Conservation (phyloP, 495 filamentous ascomycete species). For the Acidomyces sp. region DNA sequence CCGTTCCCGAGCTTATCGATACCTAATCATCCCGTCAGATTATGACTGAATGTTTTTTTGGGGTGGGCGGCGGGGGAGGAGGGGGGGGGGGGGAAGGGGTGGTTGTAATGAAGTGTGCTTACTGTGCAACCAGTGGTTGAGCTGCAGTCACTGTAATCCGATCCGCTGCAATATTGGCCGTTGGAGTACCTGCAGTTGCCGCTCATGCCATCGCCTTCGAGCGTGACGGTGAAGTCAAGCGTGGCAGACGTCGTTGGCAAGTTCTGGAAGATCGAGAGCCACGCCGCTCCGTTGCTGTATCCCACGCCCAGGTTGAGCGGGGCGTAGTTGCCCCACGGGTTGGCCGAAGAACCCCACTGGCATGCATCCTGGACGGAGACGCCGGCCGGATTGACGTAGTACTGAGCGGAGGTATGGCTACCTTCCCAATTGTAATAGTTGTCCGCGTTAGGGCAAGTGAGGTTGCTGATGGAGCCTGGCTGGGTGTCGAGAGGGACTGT, state of each 20-base stretch:
- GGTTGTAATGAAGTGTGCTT: no score
- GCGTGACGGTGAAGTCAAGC: conserved; percentile 62
- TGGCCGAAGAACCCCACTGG: conserved; percentile 50
- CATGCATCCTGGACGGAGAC: conserved; percentile 57
- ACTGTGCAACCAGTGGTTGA: conserved; percentile 26
- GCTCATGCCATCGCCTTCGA: conserved; percentile 50
- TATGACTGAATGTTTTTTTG: background rate
- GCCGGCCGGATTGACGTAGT: conserved; percentile 85
- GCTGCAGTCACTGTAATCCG: conserved; percentile 22
- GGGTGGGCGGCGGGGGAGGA: no score
- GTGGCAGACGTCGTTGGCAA: conserved; percentile 43
- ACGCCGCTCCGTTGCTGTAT: conserved; percentile 49
- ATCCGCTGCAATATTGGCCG: conserved; percentile 45
- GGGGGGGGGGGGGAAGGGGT: no score
- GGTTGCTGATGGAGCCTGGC: conserved; percentile 40
- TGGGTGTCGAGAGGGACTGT: conserved; percentile 56
- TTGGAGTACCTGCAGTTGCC: conserved; percentile 58
- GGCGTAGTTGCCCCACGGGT: conserved; percentile 70
- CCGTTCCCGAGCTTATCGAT: conserved; percentile 17
- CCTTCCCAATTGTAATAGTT: conserved; percentile 68
- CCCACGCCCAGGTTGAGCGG: conserved; percentile 82
- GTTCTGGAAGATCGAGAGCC: conserved; percentile 66
- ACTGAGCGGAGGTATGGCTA: conserved; percentile 73
- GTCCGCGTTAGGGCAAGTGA: conserved; percentile 60
- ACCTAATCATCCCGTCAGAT: no score